phyloP scores from a whole-genome alignment of 495 filamentous ascomycete genomes.

The Hypoxylon perforatum region DNA sequence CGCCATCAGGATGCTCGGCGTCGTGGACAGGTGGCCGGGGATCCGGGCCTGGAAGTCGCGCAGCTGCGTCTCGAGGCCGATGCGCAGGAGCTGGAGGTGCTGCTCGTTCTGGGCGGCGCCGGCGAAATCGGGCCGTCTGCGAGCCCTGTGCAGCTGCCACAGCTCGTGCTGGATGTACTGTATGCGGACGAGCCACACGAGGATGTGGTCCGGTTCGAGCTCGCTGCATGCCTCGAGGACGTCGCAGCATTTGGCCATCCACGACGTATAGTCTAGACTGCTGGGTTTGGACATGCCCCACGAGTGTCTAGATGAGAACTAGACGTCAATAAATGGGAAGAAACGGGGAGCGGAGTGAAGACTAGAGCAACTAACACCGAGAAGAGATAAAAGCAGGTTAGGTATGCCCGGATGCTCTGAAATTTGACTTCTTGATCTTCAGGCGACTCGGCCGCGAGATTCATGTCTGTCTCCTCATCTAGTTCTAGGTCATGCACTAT shows the following conservation, averaged over 20 bases:
- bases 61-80: constrained; percentile 56
- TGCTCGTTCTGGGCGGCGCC: constrained; percentile 44
- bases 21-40: constrained; percentile 36
- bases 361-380: constrained; percentile 47
- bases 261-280: constrained; percentile 44
- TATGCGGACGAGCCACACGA: constrained; percentile 55
- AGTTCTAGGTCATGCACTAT: constrained; percentile 57
- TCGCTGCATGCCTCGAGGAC: constrained; percentile 46
- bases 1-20: no score
- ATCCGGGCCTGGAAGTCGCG: constrained; percentile 53
- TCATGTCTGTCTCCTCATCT: constrained; percentile 47
- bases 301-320: constrained; percentile 39
- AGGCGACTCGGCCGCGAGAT: constrained; percentile 17
- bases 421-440: constrained; percentile 38
- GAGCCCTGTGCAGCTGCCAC: constrained; percentile 38
- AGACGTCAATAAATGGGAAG: constrained; percentile 1
- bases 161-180: constrained; percentile 54
- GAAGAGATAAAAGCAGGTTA: constrained; percentile 50
- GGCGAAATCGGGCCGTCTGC: constrained; percentile 31
- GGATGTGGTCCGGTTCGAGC: constrained; percentile 48
- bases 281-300: constrained; percentile 48
- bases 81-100: constrained; percentile 53
- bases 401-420: constrained; percentile 52
- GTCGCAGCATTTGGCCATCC: constrained; percentile 50
- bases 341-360: no score